A percentile compares a stretch with the other conserved stretches of the same genome.
Evolutionary conservation across 179 eudicot genomes (phyloP).

Genomic region (Spinacia oleracea): DNA sequence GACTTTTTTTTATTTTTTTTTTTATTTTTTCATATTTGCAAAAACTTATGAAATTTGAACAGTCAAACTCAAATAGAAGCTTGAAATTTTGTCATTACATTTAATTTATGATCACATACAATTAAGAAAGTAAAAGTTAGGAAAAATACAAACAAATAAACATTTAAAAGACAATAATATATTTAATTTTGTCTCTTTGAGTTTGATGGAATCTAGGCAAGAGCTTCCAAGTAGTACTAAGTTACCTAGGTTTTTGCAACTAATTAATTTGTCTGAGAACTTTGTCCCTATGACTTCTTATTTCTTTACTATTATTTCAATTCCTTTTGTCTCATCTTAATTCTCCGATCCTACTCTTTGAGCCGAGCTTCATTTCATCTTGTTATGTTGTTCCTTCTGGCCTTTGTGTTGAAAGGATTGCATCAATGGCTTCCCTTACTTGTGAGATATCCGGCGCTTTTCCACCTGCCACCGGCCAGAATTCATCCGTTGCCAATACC

Average conservation of each 20-base stretch:
- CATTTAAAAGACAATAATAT: constrained; percentile 1
- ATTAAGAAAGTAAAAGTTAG: background rate
- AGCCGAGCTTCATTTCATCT: constrained; percentile 35
- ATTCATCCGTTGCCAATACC: constrained; percentile 55
- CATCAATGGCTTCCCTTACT: constrained; percentile 92
- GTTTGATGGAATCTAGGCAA: constrained; percentile 29
- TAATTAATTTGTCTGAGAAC: constrained; percentile 37
- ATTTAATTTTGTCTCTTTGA: constrained; percentile 18
- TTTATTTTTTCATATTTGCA: background rate
- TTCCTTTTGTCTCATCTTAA: constrained; percentile 28
- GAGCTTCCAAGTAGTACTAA: constrained; percentile 27
- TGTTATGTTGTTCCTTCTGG: constrained; percentile 38
- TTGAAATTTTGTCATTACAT: constrained; percentile 21
- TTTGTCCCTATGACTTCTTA: constrained; percentile 34
- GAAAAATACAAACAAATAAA: constrained; percentile 23
- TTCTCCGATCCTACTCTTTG: constrained; percentile 23
- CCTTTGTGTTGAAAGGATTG: constrained; percentile 70
- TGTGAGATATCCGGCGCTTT: constrained; percentile 86
- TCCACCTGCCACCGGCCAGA: constrained; percentile 89
- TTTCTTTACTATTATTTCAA: constrained; percentile 30
- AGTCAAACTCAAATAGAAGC: constrained; percentile 11
- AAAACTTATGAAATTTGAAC: background rate
- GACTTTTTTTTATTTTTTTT: background rate
- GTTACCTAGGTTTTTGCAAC: constrained; percentile 20
- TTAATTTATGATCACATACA: constrained; percentile 17